phyloP scores from a whole-genome alignment of 208 protist genomes.

The Strigomonas culicis region DNA sequence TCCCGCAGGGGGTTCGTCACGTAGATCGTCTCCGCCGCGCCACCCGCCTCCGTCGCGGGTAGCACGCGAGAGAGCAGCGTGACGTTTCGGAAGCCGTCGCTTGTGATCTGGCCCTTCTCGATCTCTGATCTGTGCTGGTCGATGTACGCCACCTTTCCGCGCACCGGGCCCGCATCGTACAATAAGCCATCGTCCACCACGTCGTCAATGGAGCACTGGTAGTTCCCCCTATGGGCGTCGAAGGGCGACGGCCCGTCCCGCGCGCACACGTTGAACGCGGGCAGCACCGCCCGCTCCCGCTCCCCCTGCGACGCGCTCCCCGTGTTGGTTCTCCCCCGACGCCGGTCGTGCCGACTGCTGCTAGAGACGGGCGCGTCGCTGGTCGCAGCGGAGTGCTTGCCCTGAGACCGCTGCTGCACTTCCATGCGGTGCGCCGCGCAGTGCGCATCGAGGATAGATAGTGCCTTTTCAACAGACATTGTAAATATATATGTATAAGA shows the following conservation, averaged over 20 bases:
- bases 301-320: not conserved
- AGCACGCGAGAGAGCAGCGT: constrained; percentile 2
- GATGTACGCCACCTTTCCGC: not conserved
- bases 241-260: constrained; percentile 21
- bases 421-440: not conserved
- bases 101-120: not conserved
- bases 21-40: not conserved
- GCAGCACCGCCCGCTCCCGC: not conserved
- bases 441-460: not conserved
- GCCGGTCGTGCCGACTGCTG: not conserved
- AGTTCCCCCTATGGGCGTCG: constrained; percentile 8
- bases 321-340: not conserved
- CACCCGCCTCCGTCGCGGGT: not conserved
- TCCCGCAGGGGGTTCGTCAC: constrained; percentile 14
- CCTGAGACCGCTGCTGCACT: not conserved
- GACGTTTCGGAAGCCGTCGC: not conserved
- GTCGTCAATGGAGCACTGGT: constrained; percentile 21
- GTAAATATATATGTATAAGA: not conserved
- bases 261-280: constrained; percentile 17
- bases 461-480: not conserved
- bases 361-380: not conserved
- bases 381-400: not conserved
- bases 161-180: constrained; percentile 1
- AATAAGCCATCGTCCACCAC: constrained; percentile 10
- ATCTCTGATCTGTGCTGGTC: not conserved